These are phyloP conservation scores for Diaporthe vaccinii DNA, from an alignment of 2,329 filamentous ascomycete genomes.

Conservation along the genomic window DNA sequence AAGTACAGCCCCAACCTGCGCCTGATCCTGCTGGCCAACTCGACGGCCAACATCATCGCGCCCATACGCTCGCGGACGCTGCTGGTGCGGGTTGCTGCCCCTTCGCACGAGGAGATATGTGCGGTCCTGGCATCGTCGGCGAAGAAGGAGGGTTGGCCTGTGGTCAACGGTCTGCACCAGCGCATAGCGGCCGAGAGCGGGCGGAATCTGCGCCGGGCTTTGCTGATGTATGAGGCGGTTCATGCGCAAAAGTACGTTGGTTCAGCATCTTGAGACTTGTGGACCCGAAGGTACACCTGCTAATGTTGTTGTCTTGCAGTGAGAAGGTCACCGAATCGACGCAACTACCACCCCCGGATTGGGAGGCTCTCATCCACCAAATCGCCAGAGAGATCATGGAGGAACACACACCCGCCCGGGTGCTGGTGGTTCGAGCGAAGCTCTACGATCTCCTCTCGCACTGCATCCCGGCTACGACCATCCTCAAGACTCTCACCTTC, in stretches of 20 bases:
- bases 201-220: slow-evolving; percentile 87
- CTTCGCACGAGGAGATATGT: slow-evolving; percentile 87
- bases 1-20: slow-evolving; percentile 97
- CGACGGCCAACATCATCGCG: slow-evolving; percentile 98
- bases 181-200: slow-evolving; percentile 92
- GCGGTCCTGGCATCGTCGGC: slow-evolving; percentile 78
- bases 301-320: slow-evolving; percentile 61
- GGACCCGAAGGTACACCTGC: not conserved
- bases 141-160: slow-evolving; percentile 87
- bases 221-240: slow-evolving; percentile 97
- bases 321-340: slow-evolving; percentile 92
- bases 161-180: slow-evolving; percentile 80
- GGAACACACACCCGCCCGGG: slow-evolving; percentile 90
- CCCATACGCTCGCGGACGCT: slow-evolving; percentile 94
- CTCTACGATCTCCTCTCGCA: slow-evolving; percentile 98
- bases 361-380: slow-evolving; percentile 91
- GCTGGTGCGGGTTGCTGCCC: slow-evolving; percentile 91
- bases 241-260: slow-evolving; percentile 91
- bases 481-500: slow-evolving; percentile 95
- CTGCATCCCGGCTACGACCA: slow-evolving; percentile 94
- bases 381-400: slow-evolving; percentile 94
- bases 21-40: slow-evolving; percentile 93
- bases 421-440: slow-evolving; percentile 89
- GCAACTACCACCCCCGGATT: slow-evolving; percentile 93
- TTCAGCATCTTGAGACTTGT: not conserved